Conservation (phyloP, 805 yeast genomes). For the Wickerhamomyces tratensis region DNA sequence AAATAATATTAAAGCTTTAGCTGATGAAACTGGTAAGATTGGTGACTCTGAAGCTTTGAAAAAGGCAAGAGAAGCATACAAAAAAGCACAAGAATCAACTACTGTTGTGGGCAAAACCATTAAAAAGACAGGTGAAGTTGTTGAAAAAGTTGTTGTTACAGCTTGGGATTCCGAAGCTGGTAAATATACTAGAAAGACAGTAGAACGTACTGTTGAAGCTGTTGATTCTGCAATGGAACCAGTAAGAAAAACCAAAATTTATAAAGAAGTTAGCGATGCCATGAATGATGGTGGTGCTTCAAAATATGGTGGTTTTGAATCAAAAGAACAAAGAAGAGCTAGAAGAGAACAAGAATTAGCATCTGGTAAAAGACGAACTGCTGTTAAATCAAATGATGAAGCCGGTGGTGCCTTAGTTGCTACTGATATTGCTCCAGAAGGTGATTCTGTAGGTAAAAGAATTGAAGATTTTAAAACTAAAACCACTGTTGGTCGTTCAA, state of each 20-base stretch:
- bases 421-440: conserved; percentile 71
- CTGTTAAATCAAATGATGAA: conserved; percentile 66
- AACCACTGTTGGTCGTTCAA: conserved; percentile 57
- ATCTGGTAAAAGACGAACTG: conserved; percentile 51
- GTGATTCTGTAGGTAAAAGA: conserved; percentile 54
- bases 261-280: conserved; percentile 80
- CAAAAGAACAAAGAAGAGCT: conserved; percentile 68
- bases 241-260: conserved; percentile 80
- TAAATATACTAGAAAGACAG: conserved; percentile 77
- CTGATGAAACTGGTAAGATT: conserved; percentile 90
- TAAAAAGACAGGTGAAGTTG: conserved; percentile 85
- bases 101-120: conserved; percentile 67
- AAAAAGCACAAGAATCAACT: conserved; percentile 66
- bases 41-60: conserved; percentile 92
- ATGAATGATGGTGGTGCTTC: conserved; percentile 88
- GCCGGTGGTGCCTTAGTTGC: conserved; percentile 80
- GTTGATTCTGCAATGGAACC: conserved; percentile 90
- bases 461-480: conserved; percentile 59
- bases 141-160: conserved; percentile 78
- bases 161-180: conserved; percentile 98
- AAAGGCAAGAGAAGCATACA: conserved; percentile 87
- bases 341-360: conserved; percentile 59
- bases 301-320: conserved; percentile 86
- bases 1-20: conserved; percentile 86
- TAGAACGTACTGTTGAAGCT: conserved; percentile 70